Evolutionary conservation across 495 filamentous ascomycete species (phyloP).

Genomic region (Penicillium pulvis): DNA sequence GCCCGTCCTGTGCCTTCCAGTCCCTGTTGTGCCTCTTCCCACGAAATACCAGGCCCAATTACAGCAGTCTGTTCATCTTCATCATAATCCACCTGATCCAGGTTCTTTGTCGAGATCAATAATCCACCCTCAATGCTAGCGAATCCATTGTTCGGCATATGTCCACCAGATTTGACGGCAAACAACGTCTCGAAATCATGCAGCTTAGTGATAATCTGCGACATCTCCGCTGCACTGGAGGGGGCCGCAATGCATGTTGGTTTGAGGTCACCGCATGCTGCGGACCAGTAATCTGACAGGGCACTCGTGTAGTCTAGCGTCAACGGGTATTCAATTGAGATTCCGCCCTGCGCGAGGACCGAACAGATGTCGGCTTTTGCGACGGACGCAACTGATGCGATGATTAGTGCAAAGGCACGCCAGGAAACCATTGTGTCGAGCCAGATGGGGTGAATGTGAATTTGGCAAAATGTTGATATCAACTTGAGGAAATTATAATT

Average conservation of each 20-base stretch:
- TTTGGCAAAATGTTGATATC: neutral
- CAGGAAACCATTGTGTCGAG: constrained; percentile 25
- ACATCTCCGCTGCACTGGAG: constrained; percentile 39
- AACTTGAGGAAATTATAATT: neutral
- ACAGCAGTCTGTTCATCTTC: constrained; percentile 36
- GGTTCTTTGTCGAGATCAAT: constrained; percentile 41
- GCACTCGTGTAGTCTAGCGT: constrained; percentile 31
- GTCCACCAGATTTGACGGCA: constrained; percentile 47
- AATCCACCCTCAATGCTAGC: constrained; percentile 46
- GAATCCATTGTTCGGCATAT: constrained; percentile 48
- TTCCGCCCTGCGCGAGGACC: constrained; percentile 31
- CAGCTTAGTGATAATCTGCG: constrained; percentile 39
- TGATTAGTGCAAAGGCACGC: constrained; percentile 24
- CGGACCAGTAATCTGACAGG: constrained; percentile 42
- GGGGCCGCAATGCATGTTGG: constrained; percentile 45
- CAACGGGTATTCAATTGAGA: constrained; percentile 33
- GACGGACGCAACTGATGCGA: constrained; percentile 23
- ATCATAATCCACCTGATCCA: constrained; percentile 40
- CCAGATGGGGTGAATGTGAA: neutral
- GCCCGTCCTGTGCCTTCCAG: constrained; percentile 37
- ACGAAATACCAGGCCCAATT: constrained; percentile 43
- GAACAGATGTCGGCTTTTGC: constrained; percentile 40
- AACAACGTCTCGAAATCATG: constrained; percentile 40
- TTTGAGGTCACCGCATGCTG: constrained; percentile 41
- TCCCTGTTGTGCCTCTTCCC: constrained; percentile 41